phyloP scores from a whole-genome alignment of 495 filamentous ascomycete species.

The Astrocystis sublimbata region DNA sequence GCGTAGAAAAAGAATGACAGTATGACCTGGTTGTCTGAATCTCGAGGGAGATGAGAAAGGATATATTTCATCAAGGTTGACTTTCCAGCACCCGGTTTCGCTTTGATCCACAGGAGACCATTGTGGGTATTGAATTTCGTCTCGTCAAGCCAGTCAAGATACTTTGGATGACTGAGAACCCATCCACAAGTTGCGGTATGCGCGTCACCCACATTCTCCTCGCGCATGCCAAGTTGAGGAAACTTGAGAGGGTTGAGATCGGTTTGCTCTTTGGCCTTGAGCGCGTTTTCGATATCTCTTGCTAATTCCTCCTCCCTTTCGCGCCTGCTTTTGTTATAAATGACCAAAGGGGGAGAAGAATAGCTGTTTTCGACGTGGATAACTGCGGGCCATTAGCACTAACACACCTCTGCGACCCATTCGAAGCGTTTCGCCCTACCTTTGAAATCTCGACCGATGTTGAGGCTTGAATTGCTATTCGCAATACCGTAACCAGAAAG shows the following conservation, averaged over 20 bases:
- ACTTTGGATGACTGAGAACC: background rate
- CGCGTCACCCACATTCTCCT: background rate
- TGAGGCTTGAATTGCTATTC: background rate
- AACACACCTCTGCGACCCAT: background rate
- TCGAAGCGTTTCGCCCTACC: background rate
- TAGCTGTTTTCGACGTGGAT: background rate
- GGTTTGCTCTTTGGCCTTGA: background rate
- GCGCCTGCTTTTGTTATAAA: too few relatives aligned
- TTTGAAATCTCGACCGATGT: background rate
- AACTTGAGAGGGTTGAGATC: background rate
- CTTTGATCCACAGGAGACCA: slow-evolving; percentile 60
- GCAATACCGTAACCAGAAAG: background rate
- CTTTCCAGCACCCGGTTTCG: slow-evolving; percentile 58
- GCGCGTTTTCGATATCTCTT: background rate
- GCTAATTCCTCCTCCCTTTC: background rate
- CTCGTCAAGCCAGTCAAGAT: background rate
- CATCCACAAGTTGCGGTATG: background rate
- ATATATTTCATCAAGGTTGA: slow-evolving; percentile 52
- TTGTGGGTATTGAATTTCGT: slow-evolving; percentile 5
- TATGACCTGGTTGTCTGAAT: slow-evolving; percentile 15
- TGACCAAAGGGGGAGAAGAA: background rate
- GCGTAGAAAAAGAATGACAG: slow-evolving; percentile 55
- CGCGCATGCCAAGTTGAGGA: background rate
- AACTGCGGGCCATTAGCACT: background rate
- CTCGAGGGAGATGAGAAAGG: slow-evolving; percentile 7